Base-by-base conservation (phyloP, 345 rosid species). In the Aurinia saxatilis region DNA sequence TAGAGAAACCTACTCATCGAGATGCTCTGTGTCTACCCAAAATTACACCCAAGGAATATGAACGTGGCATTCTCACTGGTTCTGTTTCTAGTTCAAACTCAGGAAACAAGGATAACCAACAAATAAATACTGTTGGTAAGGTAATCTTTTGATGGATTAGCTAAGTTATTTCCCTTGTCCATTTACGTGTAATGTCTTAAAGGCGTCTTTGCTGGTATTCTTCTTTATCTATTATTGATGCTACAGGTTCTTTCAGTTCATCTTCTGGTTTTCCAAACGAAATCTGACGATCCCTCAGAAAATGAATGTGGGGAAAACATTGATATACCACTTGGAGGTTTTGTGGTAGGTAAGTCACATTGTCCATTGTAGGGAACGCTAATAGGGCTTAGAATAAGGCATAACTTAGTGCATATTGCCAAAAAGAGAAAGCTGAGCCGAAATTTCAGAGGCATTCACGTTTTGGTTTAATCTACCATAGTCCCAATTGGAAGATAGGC, bases 271-370 rank as follows among this genome's bases (percentile, higher is more conserved):
- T 66, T 89, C 73, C 87, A 88, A 83, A 76, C 68, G 53, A 66
- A 48, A 21, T 63, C 75, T 11, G 65, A 76, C 46, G 68, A 60
- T 50, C 46, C 57, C 47, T 61, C 71, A 17, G 55, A 9, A 57
- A 16, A 44, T 19, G 15, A 65, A 52, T 53, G 21, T 51, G 45
- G 62, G 57, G 53, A 53, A 38, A 73, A 12, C 71, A 56, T 92
- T 42, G 75, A 80, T 61, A 85, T 92, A 74, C 89, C 93, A 44
- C 76, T 92, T 50, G 89, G 84, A 44, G 83, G 89, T 47, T 82
- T 92, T 81, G 72, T 82, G 52, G 58, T 89, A 57, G 97, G 98
- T 87, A 76, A 81, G 80, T 67, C 77, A 13, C 62, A 55, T 46
- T 35, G 15, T 54, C 61, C 54, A 25, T 52, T 56, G 25, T 54